Evolutionary conservation across 345 rosid species (phyloP), one percentile per base, ranked within the genome.

Genomic region (Barbarea vulgaris): DNA sequence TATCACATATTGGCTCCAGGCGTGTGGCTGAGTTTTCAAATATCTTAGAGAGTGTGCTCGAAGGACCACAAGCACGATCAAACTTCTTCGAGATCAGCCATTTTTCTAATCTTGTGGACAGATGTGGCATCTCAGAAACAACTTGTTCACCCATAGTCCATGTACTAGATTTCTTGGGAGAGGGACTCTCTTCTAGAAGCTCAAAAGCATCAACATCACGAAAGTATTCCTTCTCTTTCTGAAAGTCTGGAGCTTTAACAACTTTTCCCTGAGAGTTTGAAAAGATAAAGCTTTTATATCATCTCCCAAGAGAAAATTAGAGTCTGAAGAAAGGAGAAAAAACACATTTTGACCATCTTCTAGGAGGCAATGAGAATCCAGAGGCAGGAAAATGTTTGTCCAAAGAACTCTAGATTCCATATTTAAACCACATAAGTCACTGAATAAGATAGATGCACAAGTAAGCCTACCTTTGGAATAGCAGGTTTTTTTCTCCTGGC

Each of bases 101-200:
- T 65, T 86, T 89, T 77, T 89, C 90, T 78, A 92, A 79, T 85
- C 88, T 83, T 53, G 92, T 85, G 24, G 94, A 81, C 68, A 92
- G 18, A 68, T 75, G 81, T 39, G 97, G 90, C 59, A 88, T 31
- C 65, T 72, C 62, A 36, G 52, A 67, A 60, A 85, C 84, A 78
- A 62, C 74, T 84, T 81, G 85, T 27, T 80, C 80, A 63, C 88
- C 82, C 14, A 61, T 68, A 41, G 80, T 81, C 97, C 99, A 92
- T 36, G 93, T 92, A 79, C 72, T 64, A 64, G 67, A 69, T 44
- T 75, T 84, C 64, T 95, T 92, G 8, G 99, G 99, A n/a, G 99
- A 95, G 17, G 99, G 98, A 79, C 99, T 95, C 87, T 95, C 99
- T 80, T 95, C 99, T 41, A 85, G 65, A 83, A 95, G 83, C 81